phyloP scores from a whole-genome alignment of 1,284 basidiomycete genomes.

The Naganishia sp. region DNA sequence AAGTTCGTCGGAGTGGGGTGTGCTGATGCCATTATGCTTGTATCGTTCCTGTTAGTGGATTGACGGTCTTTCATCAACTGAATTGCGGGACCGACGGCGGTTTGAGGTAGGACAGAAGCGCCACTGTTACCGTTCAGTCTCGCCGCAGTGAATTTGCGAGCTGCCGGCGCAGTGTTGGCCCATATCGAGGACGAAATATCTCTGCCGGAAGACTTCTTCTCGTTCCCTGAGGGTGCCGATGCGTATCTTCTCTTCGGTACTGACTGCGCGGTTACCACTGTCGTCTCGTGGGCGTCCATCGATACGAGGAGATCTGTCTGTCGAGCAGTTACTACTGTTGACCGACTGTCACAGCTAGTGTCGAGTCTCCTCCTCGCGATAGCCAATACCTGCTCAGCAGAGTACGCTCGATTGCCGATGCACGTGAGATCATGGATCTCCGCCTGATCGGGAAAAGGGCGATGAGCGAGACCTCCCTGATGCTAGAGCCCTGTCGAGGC shows the following conservation, averaged over 20 bases:
- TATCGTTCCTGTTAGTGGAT: too few relatives aligned
- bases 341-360: too few relatives aligned
- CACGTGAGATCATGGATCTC: conserved; percentile 14
- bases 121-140: background rate
- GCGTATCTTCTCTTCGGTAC: too few relatives aligned
- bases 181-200: conserved; percentile 7
- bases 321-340: too few relatives aligned
- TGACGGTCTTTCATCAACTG: background rate
- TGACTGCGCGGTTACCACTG: background rate
- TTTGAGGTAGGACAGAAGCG: background rate
- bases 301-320: too few relatives aligned
- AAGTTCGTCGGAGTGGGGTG: background rate
- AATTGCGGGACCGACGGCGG: background rate
- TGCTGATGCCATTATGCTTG: too few relatives aligned
- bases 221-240: background rate
- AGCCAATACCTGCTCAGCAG: conserved; percentile 5
- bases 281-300: too few relatives aligned
- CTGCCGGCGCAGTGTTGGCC: background rate
- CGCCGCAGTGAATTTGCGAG: background rate
- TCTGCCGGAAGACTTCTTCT: background rate
- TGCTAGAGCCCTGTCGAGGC: background rate
- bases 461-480: background rate
- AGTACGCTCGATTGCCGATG: conserved; percentile 12
- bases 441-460: background rate
- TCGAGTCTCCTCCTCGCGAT: too few relatives aligned